phyloP scores from a whole-genome alignment of 176 grass and related monocot species.

The Echinochloa phyllopogon region DNA sequence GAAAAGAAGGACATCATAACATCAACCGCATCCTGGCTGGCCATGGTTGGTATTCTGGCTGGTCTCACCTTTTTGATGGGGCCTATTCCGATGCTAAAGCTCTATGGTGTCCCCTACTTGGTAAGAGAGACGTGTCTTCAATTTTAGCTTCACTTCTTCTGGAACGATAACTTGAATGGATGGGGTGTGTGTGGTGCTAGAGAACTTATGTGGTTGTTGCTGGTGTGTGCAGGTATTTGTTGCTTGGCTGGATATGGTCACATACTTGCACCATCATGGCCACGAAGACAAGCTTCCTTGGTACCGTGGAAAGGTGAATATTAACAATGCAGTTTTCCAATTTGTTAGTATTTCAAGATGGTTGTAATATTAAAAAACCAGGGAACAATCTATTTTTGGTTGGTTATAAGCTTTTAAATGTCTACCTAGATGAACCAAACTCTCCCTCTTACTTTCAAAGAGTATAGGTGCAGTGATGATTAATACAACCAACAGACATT shows the following conservation, averaged over 20 bases:
- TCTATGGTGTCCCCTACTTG: slow-evolving; percentile 75
- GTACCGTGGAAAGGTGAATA: slow-evolving; percentile 94
- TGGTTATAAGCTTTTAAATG: neutral
- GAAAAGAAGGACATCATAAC: slow-evolving; percentile 90
- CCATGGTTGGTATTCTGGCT: slow-evolving; percentile 69
- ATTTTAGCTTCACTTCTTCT: neutral
- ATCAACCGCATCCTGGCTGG: slow-evolving; percentile 72
- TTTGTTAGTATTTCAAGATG: slow-evolving; percentile 26
- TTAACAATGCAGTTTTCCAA: neutral
- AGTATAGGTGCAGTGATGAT: neutral
- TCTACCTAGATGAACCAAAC: neutral
- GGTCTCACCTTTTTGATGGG: slow-evolving; percentile 81
- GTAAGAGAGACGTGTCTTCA: slow-evolving; percentile 46
- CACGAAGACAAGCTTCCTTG: slow-evolving; percentile 92
- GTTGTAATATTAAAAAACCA: slow-evolving; percentile 10
- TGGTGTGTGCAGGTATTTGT: slow-evolving; percentile 81
- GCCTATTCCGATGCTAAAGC: slow-evolving; percentile 79
- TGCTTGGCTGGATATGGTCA: slow-evolving; percentile 90
- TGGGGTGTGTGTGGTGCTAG: slow-evolving; percentile 5
- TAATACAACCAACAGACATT: neutral
- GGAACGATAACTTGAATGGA: slow-evolving; percentile 19
- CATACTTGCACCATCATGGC: slow-evolving; percentile 96
- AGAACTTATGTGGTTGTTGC: slow-evolving; percentile 37
- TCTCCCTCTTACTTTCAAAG: neutral
- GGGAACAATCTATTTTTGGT: neutral